Evolutionary conservation across 2,329 filamentous ascomycete species (phyloP).

Genomic region (Penicillium sp.): DNA sequence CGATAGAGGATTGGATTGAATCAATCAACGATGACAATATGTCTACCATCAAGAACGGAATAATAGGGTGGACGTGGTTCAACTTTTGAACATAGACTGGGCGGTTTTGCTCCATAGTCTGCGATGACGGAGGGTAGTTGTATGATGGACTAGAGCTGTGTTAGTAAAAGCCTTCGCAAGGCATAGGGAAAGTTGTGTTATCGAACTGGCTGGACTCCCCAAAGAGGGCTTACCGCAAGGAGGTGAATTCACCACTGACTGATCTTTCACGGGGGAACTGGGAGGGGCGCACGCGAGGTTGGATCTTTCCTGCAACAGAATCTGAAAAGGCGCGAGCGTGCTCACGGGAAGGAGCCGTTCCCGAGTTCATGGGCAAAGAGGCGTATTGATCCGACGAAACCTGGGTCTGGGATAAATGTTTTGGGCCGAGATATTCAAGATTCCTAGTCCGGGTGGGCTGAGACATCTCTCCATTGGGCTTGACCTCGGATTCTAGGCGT

Average conservation of each 20-base stretch:
- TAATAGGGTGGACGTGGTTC: conserved; percentile 21
- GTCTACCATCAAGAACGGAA: conserved; percentile 22
- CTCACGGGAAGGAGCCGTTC: conserved; percentile 14
- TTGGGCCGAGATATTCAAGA: conserved; percentile 14
- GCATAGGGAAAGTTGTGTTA: background rate
- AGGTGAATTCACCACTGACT: conserved; percentile 15
- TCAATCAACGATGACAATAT: conserved; percentile 33
- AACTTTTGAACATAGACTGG: conserved; percentile 25
- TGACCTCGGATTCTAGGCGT: conserved; percentile 16
- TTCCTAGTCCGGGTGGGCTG: conserved; percentile 15
- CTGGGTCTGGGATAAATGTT: conserved; percentile 17
- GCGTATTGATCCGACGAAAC: conserved; percentile 13
- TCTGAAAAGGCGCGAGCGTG: conserved; percentile 15
- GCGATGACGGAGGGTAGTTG: conserved; percentile 20
- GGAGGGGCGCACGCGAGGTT: conserved; percentile 9
- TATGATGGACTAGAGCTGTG: conserved; percentile 10
- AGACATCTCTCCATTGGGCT: conserved; percentile 15
- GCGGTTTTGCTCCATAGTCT: conserved; percentile 22
- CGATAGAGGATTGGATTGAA: background rate
- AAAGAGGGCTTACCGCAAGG: conserved; percentile 22
- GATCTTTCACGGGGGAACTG: conserved; percentile 17
- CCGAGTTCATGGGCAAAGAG: conserved; percentile 12
- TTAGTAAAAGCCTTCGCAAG: conserved; percentile 2
- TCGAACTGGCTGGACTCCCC: conserved; percentile 2
- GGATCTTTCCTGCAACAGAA: conserved; percentile 6